These are phyloP conservation scores for Colletotrichum costaricense DNA, from an alignment of 2,329 filamentous ascomycete species.

Conservation along the genomic window DNA sequence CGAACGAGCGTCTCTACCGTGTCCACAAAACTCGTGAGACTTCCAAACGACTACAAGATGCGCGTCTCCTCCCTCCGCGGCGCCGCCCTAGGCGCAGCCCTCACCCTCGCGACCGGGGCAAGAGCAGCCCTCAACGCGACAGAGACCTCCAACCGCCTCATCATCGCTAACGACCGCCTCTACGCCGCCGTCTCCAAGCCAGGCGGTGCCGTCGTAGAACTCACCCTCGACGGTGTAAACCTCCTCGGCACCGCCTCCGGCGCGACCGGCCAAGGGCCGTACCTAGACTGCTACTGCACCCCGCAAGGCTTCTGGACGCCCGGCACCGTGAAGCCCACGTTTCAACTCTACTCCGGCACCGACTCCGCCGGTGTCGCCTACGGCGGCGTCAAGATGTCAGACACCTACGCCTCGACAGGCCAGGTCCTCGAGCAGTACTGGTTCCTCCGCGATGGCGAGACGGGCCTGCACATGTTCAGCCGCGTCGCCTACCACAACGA, in stretches of 20 bases:
- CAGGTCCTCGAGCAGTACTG: slow-evolving; percentile 71
- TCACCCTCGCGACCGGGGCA: slow-evolving; percentile 24
- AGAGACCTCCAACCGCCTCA: slow-evolving; percentile 46
- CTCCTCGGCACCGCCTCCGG: slow-evolving; percentile 59
- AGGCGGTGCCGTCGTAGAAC: slow-evolving; percentile 48
- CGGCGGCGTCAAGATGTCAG: slow-evolving; percentile 66
- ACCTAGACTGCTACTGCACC: slow-evolving; percentile 71
- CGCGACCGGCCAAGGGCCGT: slow-evolving; percentile 60
- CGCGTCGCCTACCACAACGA: slow-evolving; percentile 67
- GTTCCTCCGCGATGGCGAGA: slow-evolving; percentile 71
- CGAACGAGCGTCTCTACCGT: neutral
- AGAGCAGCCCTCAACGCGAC: slow-evolving; percentile 46
- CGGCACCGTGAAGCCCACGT: slow-evolving; percentile 58
- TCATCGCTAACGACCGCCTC: slow-evolving; percentile 52
- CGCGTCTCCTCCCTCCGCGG: slow-evolving; percentile 15
- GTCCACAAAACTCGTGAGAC: too few relatives aligned
- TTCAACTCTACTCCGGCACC: slow-evolving; percentile 61
- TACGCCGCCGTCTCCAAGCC: slow-evolving; percentile 50
- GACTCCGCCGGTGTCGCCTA: slow-evolving; percentile 62
- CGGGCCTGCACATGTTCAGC: slow-evolving; percentile 68
- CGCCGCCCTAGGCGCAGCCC: slow-evolving; percentile 14
- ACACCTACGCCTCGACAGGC: slow-evolving; percentile 65
- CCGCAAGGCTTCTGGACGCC: slow-evolving; percentile 67
- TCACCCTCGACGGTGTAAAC: slow-evolving; percentile 52
- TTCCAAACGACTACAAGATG: neutral